Evolutionary conservation across 768 basidiomycete species (phyloP), one percentile per base, ranked within the genome.

Genomic region (Boletales sp.): DNA sequence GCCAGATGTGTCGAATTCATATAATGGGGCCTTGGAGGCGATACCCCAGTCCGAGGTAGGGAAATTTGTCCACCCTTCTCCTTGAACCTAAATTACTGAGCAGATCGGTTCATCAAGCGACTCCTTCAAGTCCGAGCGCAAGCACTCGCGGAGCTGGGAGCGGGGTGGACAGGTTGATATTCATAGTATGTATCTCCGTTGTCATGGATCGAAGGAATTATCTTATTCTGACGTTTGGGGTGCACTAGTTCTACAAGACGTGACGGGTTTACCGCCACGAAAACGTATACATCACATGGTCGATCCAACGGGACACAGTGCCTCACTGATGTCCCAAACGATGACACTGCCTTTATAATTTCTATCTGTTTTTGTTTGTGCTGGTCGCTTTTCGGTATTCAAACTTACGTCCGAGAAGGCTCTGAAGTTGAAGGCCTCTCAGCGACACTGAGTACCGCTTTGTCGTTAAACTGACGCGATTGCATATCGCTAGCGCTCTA

Each of bases 261-360:
- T 82, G 54, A 65, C 78, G 51, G 72, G 71, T 37, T 61, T 82
- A 40, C 81, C 83, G 15, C 63, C 71, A 18, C 75, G 84, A 61
- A 85, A 86, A 68, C 79, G 84, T 47, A 69, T 77, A 18, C 84
- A 85, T 65, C 82, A 84, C 62, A 78, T 84, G 74, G 80, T 83
- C 68, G 72, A 83, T 62, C 66, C 63, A 72, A 81, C 57, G 65
- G 79, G 72, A 47, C 68, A 72, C 60, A 75, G 71, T 52, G 69
- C 76, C 43, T 72, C 80, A 40, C 57, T 84, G 57, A 82, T 82
- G 58, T 65, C 80, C 43, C 77, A 78, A 53, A 79, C 74, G 56
- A 76, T 83, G 72, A 63, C 77, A 53, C 67, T 83, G 59, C 75
- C 77, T 61, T 73, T 77, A 72, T 82, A 71, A 71, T 27, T 27